Base-by-base conservation (phyloP, 345 rosid genomes). In the Populus simonii region DNA sequence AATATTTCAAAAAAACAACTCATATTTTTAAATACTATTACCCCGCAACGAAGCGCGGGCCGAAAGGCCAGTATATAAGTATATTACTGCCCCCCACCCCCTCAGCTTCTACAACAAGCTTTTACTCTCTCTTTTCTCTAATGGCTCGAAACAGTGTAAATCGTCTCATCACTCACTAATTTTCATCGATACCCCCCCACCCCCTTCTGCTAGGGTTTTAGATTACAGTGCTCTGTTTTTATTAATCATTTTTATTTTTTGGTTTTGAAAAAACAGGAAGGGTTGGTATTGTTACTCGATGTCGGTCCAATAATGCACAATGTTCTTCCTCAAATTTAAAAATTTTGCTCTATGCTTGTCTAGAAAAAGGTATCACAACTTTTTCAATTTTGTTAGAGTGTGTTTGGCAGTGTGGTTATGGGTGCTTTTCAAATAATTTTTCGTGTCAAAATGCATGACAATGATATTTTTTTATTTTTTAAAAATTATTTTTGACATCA, bases 121-220 rank as follows among this genome's bases (percentile, higher is more conserved):
- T 74, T 57, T 29, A 65, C 51, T 38, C 72, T 72, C 53, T 25
- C 73, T 49, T n/a, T 38, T 49, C 62, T 47, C 39, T 29, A 15
- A 93, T 93, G 98, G 94, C 93, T 82, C 89, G 94, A 78, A 93
- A 88, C 84, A 88, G 85, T 89, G 98, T 93, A 82, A 55, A 6
- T 9, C 31, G n/a, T 17, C 69, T 8, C 9, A 18, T 61, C 12
- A 18, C 8, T 77, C 68, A 22, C 63, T 17, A n/a, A 18, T 31
- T 65, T 39, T 61, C 27, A 75, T 22, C 10, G 18, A 35, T 22
- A 43, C 23, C 45, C 27, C 43, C 39, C 15, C n/a, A n/a, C 1
- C 8, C 20, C 68, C 47, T 49, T 57, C 47, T 76, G 1, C 0
- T 25, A 65, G 55, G 55, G 8, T 17, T 49, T 5, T 17, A 49